A percentile compares a stretch with the other conserved stretches of the same genome.
phyloP scores from a whole-genome alignment of 2,329 filamentous ascomycete species.

The Zalaria obscura region DNA sequence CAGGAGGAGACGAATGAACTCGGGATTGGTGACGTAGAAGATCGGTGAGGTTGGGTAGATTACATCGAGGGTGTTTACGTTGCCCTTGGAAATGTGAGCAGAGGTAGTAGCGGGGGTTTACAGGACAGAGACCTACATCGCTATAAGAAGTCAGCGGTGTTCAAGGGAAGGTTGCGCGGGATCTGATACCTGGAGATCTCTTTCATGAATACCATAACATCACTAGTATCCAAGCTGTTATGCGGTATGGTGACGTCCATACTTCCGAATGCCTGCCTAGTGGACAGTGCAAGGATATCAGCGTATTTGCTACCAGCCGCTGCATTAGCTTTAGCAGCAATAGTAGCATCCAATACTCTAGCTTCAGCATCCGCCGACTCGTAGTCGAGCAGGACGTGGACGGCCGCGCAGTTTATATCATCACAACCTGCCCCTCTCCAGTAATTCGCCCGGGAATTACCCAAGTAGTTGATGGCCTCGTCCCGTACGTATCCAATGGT shows the following conservation, averaged over 20 bases:
- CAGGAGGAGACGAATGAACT: constrained; percentile 28
- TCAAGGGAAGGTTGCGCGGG: too few species aligned
- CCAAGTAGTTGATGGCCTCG: constrained; percentile 26
- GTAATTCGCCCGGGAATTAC: constrained; percentile 24
- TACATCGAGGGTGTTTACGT: constrained; percentile 29
- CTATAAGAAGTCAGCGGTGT: too few species aligned
- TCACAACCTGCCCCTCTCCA: constrained; percentile 21
- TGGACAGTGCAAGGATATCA: constrained; percentile 26
- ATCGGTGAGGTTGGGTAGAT: constrained; percentile 29
- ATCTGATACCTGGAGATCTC: constrained; percentile 18
- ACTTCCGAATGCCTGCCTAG: constrained; percentile 26
- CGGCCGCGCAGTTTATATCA: constrained; percentile 19
- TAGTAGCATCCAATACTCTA: constrained; percentile 8
- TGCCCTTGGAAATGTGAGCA: constrained; percentile 16
- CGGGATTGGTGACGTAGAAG: constrained; percentile 27
- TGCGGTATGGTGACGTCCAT: constrained; percentile 26
- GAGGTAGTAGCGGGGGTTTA: not conserved
- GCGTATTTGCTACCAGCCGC: constrained; percentile 25
- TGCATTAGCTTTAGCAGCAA: constrained; percentile 13
- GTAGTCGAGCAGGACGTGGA: constrained; percentile 27
- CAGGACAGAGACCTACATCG: not conserved
- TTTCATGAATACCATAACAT: constrained; percentile 26
- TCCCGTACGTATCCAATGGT: constrained; percentile 27
- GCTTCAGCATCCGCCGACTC: constrained; percentile 21
- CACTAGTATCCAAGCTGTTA: constrained; percentile 16